Evolutionary conservation across 352 stramenopile species (phyloP).

Genomic region (Phytophthora parvispora): DNA sequence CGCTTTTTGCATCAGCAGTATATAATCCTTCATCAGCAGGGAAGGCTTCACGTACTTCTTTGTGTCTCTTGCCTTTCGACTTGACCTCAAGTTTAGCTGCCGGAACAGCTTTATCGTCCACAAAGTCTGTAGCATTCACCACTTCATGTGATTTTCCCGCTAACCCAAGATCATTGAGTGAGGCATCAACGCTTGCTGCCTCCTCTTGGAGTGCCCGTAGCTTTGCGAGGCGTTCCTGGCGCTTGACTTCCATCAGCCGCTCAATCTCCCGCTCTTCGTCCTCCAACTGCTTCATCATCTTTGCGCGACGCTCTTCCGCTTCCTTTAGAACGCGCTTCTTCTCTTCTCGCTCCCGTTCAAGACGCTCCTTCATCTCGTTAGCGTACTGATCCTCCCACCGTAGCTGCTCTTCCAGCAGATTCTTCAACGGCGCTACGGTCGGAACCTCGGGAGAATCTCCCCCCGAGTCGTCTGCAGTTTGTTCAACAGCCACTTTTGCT

Average conservation of each 20-base stretch:
- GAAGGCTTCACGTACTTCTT: neutral
- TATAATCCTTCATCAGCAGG: neutral
- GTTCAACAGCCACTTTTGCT: neutral
- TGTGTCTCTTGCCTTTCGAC: neutral
- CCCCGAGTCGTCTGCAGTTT: neutral
- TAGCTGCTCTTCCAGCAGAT: conserved; percentile 70
- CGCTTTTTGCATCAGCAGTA: conserved; percentile 8
- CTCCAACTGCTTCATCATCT: conserved; percentile 77
- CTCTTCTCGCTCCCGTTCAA: conserved; percentile 53
- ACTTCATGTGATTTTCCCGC: neutral
- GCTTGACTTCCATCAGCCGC: conserved; percentile 69
- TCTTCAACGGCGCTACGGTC: conserved; percentile 29
- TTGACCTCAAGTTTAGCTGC: neutral
- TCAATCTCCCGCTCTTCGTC: conserved; percentile 82
- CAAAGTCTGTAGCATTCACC: neutral
- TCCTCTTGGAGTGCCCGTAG: conserved; percentile 57
- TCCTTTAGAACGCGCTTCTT: conserved; percentile 64
- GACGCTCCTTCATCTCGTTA: conserved; percentile 53
- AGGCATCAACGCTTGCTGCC: conserved; percentile 9
- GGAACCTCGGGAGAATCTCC: neutral
- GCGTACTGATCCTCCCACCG: conserved; percentile 74
- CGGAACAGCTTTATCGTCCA: neutral
- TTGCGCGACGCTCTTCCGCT: conserved; percentile 55
- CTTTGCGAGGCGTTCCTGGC: conserved; percentile 66
- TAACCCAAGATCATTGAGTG: neutral